Evolutionary conservation across 305 asterid species (phyloP).

Genomic region (Fraxinus greggii): DNA sequence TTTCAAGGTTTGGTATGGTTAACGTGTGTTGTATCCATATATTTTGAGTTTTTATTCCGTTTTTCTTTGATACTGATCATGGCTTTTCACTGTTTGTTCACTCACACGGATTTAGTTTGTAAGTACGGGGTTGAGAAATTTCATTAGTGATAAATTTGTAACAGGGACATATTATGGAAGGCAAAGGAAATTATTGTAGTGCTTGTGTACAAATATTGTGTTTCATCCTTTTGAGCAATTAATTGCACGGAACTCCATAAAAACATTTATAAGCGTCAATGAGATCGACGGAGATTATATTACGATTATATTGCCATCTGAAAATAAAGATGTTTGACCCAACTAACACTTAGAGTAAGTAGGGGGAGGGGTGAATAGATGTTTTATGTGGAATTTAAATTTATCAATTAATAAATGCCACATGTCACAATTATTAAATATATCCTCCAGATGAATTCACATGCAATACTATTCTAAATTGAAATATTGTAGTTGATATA

Average conservation of each 20-base stretch:
- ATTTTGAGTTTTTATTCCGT: background rate
- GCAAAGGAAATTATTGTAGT: background rate
- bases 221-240: background rate
- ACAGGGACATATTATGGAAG: background rate
- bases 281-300: background rate
- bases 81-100: background rate
- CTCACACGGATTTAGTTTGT: background rate
- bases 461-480: no score
- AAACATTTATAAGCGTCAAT: background rate
- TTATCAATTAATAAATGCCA: background rate
- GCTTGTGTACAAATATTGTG: background rate
- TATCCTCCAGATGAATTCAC: background rate
- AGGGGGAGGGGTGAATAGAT: background rate
- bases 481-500: background rate
- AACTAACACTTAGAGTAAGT: no score
- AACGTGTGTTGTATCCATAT: background rate
- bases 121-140: background rate
- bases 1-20: background rate
- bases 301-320: background rate
- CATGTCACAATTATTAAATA: background rate
- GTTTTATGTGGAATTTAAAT: background rate
- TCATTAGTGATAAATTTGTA: background rate
- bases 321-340: background rate
- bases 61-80: background rate
- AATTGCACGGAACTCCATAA: background rate